phyloP scores from a whole-genome alignment of 75 land plant genomes.

The Selaginella moellendorffii region DNA sequence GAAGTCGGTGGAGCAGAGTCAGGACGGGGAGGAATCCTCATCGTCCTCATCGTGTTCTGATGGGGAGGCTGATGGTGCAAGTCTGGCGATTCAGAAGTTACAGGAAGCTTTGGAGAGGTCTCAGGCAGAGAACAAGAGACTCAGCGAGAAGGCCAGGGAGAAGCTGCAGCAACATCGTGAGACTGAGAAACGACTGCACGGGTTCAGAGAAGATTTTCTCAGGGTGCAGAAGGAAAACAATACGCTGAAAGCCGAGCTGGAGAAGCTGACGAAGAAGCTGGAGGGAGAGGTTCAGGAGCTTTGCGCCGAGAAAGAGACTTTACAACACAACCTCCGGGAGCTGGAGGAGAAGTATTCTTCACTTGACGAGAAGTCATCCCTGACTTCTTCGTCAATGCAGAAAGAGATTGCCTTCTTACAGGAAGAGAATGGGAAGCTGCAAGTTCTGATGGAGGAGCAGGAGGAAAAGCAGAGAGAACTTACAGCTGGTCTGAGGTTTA shows the following conservation, averaged over 20 bases:
- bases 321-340: neutral
- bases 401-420: neutral
- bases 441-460: neutral
- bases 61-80: constrained; percentile 19
- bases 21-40: neutral
- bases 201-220: constrained; percentile 1
- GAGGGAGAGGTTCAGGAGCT: neutral
- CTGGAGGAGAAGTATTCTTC: constrained; percentile 6
- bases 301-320: neutral
- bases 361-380: constrained; percentile 7
- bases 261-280: neutral
- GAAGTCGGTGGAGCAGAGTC: neutral
- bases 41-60: neutral
- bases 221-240: constrained; percentile 10
- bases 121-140: constrained; percentile 20
- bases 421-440: neutral
- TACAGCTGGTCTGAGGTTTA: neutral
- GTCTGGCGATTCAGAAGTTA: constrained; percentile 22
- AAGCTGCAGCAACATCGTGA: constrained; percentile 23
- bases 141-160: constrained; percentile 27
- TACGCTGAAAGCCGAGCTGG: neutral
- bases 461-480: neutral
- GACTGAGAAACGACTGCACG: constrained; percentile 3
- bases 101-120: constrained; percentile 21
- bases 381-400: constrained; percentile 7